Evolutionary conservation across 2,329 filamentous ascomycete genomes (phyloP).

Genomic region (Botrytis tulipae): DNA sequence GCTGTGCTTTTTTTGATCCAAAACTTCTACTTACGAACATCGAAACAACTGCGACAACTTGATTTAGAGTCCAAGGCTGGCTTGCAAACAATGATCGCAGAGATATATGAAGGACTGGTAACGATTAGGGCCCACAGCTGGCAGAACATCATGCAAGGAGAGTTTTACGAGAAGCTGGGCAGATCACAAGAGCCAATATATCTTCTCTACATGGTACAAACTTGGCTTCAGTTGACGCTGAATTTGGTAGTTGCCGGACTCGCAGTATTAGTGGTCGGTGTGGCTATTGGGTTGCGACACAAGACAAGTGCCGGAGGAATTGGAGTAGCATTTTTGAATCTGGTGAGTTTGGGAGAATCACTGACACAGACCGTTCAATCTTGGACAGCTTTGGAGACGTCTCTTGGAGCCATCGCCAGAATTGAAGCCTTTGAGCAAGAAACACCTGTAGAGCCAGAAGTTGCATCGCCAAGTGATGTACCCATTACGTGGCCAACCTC

Average conservation of each 20-base stretch:
- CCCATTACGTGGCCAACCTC: constrained; percentile 28
- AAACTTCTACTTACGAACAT: constrained; percentile 47
- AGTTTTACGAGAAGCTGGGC: constrained; percentile 49
- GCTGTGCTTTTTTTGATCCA: constrained; percentile 33
- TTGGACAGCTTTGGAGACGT: constrained; percentile 58
- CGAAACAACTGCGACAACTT: constrained; percentile 46
- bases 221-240: constrained; percentile 58
- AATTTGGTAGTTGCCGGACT: constrained; percentile 37
- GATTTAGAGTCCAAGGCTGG: constrained; percentile 45
- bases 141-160: constrained; percentile 15
- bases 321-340: constrained; percentile 27
- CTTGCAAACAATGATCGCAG: constrained; percentile 46
- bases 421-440: constrained; percentile 52
- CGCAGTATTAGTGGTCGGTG: constrained; percentile 30
- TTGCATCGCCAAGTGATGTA: constrained; percentile 18
- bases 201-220: constrained; percentile 54
- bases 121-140: constrained; percentile 42
- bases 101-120: constrained; percentile 44
- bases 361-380: constrained; percentile 33
- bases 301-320: constrained; percentile 25
- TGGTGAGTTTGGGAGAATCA: constrained; percentile 27
- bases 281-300: constrained; percentile 24
- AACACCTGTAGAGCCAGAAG: constrained; percentile 28
- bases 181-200: constrained; percentile 54
- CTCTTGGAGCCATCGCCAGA: constrained; percentile 55